Evolutionary conservation across 2,329 filamentous ascomycete genomes (phyloP).

Genomic region (Trichoderma koningiopsis): DNA sequence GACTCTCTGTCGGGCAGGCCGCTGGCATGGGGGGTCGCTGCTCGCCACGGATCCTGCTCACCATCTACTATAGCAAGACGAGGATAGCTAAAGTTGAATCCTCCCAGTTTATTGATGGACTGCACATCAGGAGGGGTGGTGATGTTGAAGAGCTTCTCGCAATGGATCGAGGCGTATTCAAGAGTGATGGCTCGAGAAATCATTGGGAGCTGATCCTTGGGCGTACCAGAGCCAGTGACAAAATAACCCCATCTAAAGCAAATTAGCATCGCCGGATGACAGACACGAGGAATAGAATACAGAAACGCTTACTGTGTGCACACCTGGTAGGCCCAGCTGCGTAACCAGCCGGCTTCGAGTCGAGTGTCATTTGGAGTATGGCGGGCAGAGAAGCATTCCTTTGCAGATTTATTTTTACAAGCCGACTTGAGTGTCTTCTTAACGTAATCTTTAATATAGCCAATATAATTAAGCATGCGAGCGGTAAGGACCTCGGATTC

Average conservation of each 20-base stretch:
- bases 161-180: conserved; percentile 63
- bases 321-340: conserved; percentile 56
- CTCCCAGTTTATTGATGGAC: conserved; percentile 75
- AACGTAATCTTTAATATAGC: conserved; percentile 44
- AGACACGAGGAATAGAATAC: background rate
- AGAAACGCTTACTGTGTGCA: conserved; percentile 52
- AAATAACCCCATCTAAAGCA: conserved; percentile 72
- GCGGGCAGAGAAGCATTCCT: conserved; percentile 39
- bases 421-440: conserved; percentile 29
- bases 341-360: conserved; percentile 32
- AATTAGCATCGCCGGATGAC: background rate
- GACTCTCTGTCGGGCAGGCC: conserved; percentile 58
- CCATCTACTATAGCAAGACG: conserved; percentile 78
- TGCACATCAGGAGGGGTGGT: conserved; percentile 62
- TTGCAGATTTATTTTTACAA: conserved; percentile 34
- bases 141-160: conserved; percentile 70
- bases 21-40: conserved; percentile 71
- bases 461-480: conserved; percentile 56
- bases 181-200: conserved; percentile 71
- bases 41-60: conserved; percentile 77
- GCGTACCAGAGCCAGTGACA: conserved; percentile 70
- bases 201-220: conserved; percentile 64
- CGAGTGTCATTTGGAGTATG: conserved; percentile 30
- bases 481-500: conserved; percentile 44
- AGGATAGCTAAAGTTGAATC: conserved; percentile 70